These are phyloP conservation scores for Pyracantha coccinea DNA, from an alignment of 331 rosid species.

Conservation along the genomic window DNA sequence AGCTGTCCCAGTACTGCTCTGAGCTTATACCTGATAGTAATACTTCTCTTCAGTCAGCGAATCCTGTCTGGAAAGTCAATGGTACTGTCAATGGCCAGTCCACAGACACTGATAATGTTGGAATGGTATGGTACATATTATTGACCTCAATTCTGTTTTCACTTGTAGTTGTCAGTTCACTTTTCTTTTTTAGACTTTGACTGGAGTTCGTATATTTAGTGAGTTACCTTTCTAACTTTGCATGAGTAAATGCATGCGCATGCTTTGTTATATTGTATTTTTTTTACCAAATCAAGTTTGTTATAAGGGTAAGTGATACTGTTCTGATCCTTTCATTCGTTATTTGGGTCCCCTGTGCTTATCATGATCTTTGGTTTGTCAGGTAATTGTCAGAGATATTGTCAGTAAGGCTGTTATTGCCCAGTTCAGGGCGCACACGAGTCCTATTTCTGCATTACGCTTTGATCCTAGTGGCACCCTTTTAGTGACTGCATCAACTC, in stretches of 20 bases:
- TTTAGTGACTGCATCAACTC: conserved; percentile 87
- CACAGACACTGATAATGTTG: conserved; percentile 56
- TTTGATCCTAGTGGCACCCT: conserved; percentile 92
- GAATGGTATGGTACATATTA: conserved; percentile 84
- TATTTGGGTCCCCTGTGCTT: neutral
- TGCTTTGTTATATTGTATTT: neutral
- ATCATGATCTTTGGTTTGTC: conserved; percentile 17
- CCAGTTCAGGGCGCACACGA: conserved; percentile 83
- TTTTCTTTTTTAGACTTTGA: too few relatives aligned
- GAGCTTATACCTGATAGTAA: conserved; percentile 62
- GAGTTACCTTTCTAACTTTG: neutral
- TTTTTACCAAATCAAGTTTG: too few relatives aligned
- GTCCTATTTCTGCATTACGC: conserved; percentile 91
- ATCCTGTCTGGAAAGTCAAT: conserved; percentile 42
- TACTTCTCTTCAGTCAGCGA: conserved; percentile 43
- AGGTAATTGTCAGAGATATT: conserved; percentile 88
- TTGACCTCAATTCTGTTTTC: conserved; percentile 14
- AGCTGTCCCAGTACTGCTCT: conserved; percentile 76
- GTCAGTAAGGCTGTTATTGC: conserved; percentile 65
- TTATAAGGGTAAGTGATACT: neutral
- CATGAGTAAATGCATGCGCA: neutral
- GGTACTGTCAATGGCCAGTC: conserved; percentile 55
- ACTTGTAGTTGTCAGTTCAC: neutral
- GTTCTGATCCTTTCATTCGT: neutral
- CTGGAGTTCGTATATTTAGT: neutral